phyloP scores from a whole-genome alignment of 108 stramenopile species.

The Craspedostauros australis region DNA sequence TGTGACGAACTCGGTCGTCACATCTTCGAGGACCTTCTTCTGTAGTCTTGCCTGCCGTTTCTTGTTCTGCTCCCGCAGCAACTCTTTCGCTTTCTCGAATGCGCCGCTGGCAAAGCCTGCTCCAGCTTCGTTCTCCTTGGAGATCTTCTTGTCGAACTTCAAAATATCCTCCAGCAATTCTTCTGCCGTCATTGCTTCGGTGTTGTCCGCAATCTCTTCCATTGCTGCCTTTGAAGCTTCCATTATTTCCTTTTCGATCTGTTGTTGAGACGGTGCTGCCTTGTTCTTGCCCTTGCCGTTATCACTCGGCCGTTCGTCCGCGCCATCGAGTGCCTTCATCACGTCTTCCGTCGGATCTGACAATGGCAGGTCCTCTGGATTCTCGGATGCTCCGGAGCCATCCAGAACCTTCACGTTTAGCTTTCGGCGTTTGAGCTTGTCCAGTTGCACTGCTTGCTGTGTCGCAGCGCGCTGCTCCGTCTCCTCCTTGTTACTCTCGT shows the following conservation, averaged over 20 bases:
- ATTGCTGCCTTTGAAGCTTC: slow-evolving; percentile 49
- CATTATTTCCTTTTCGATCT: slow-evolving; percentile 47
- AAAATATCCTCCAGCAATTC: slow-evolving; percentile 61
- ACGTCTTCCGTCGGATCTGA: too few species aligned
- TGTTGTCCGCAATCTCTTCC: slow-evolving; percentile 39
- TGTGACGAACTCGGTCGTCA: not conserved
- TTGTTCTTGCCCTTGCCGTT: slow-evolving; percentile 3
- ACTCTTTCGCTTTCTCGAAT: slow-evolving; percentile 71
- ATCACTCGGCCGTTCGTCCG: too few species aligned
- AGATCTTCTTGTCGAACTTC: slow-evolving; percentile 69
- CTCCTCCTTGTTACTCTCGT: too few species aligned
- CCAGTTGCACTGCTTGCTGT: too few species aligned
- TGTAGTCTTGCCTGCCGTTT: slow-evolving; percentile 11
- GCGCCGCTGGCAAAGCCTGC: slow-evolving; percentile 76
- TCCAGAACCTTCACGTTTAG: too few species aligned
- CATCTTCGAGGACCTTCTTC: slow-evolving; percentile 4
- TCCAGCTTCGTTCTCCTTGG: slow-evolving; percentile 51
- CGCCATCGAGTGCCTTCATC: too few species aligned
- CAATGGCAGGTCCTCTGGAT: too few species aligned
- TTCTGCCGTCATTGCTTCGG: slow-evolving; percentile 61
- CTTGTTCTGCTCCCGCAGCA: slow-evolving; percentile 35
- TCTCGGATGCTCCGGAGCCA: too few species aligned
- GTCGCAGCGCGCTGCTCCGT: too few species aligned
- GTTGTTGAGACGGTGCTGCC: slow-evolving; percentile 18
- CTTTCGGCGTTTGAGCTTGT: too few species aligned